phyloP scores from a whole-genome alignment of 164 flowering plant species.

The Liquidambar formosana region DNA sequence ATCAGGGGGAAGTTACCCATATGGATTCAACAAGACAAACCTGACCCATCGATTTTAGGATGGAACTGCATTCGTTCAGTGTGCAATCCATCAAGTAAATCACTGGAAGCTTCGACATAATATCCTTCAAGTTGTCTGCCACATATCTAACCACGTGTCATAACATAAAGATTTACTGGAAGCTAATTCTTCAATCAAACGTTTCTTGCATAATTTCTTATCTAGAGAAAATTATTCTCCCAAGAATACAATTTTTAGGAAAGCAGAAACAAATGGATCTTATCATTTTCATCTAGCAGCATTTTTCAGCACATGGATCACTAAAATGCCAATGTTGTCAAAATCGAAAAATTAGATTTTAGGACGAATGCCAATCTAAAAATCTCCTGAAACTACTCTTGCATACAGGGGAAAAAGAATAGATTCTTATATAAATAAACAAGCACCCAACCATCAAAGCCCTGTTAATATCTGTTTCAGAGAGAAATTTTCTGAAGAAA shows the following conservation, averaged over 20 bases:
- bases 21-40: conserved; percentile 32
- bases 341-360: neutral
- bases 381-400: no score
- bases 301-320: neutral
- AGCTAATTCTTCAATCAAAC: neutral
- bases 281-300: no score
- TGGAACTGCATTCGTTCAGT: conserved; percentile 72
- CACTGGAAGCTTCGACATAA: conserved; percentile 45
- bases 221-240: neutral
- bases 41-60: conserved; percentile 61
- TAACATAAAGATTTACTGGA: neutral
- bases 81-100: conserved; percentile 89
- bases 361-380: neutral
- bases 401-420: no score
- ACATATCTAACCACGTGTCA: conserved; percentile 25
- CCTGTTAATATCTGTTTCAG: no score
- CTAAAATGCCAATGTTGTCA: neutral
- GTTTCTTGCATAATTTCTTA: neutral
- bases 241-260: neutral
- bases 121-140: conserved; percentile 49
- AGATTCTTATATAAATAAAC: neutral
- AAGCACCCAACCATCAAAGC: no score
- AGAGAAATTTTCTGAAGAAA: no score
- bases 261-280: neutral
- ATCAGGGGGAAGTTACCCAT: neutral